Percentiles rank a stretch among this genome's conserved stretches.
Evolutionary conservation across 176 grass and related monocot genomes (phyloP).

Genomic region (Triticum aestivum): DNA sequence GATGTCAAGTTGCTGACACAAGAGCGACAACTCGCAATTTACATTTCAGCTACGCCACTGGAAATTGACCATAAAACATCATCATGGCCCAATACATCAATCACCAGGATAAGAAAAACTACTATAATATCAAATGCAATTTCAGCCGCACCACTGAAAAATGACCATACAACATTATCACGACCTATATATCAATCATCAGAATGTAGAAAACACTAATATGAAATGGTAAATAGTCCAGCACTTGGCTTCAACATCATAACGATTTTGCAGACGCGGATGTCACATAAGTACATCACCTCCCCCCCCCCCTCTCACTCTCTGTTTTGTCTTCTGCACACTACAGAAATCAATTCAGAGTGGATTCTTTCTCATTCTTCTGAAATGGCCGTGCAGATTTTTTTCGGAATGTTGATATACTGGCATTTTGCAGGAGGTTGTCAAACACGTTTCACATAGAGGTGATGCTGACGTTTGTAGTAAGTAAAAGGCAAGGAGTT

Average conservation of each 20-base stretch:
- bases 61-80: not conserved
- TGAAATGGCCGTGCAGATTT: not conserved
- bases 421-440: slow-evolving; percentile 45
- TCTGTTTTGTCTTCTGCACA: not conserved
- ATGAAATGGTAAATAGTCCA: not conserved
- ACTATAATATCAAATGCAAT: not conserved
- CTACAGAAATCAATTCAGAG: not conserved
- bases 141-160: not conserved
- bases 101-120: not conserved
- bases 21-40: not conserved
- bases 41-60: not conserved
- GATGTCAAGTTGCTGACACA: not conserved
- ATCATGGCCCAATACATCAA: too few relatives aligned
- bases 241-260: not conserved
- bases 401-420: too few relatives aligned
- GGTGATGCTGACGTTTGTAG: slow-evolving; percentile 60
- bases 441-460: not conserved
- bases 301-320: not conserved
- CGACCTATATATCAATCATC: not conserved
- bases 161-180: not conserved
- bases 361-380: not conserved
- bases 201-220: not conserved
- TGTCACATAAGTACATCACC: not conserved
- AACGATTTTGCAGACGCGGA: not conserved
- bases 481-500: slow-evolving; percentile 54